Base-by-base conservation (phyloP, 306 rosid genomes). In the Bauhinia variegata region DNA sequence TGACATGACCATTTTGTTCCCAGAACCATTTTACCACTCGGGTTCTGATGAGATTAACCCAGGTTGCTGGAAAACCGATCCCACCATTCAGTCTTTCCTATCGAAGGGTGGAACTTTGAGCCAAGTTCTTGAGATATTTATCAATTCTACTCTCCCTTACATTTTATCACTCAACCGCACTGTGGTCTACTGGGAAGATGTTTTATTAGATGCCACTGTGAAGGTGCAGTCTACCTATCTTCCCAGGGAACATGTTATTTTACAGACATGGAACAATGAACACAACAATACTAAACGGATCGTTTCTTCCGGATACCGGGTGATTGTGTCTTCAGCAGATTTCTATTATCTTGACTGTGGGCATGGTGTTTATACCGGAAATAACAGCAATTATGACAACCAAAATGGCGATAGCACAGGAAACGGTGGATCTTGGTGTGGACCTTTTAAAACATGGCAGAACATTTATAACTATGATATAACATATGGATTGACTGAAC, bases 301-400 rank as follows among this genome's bases (percentile, higher is more conserved):
- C 1, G 96, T 89, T 46, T 87, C 95, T 14, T 74, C 88, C 0
- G 91, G 98, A 44, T 92, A 87, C 58, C 73, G 85, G 2, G 70
- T 72, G 2, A 92, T 92, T 1, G 93, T 89, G 39, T 92, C 98
- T 0, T 92, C 98, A 0, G 11, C 93, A 0, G 86, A 84, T 0
- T 92, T 85, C 78, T 92, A 87, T 68, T 92, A 92, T 54, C 71
- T 92, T 62, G 98, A 92, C 30, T 89, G 98, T 75, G 98, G 96
- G 14, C 96, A 89, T 30, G 96, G 98, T 14, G 84, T 43, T 3
- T 92, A 87, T 54, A 2, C 63, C 3, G 98, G 98, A 54, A 92
- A 92, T 36, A 36, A 36, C 6, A 36, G 2, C 41, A 36, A 8
- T 5, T 36, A 36, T 36, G 41, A 36, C 5, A 36, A 36, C 8